Conservation (phyloP, 495 filamentous ascomycete genomes). For the Schizothecium vesticola region DNA sequence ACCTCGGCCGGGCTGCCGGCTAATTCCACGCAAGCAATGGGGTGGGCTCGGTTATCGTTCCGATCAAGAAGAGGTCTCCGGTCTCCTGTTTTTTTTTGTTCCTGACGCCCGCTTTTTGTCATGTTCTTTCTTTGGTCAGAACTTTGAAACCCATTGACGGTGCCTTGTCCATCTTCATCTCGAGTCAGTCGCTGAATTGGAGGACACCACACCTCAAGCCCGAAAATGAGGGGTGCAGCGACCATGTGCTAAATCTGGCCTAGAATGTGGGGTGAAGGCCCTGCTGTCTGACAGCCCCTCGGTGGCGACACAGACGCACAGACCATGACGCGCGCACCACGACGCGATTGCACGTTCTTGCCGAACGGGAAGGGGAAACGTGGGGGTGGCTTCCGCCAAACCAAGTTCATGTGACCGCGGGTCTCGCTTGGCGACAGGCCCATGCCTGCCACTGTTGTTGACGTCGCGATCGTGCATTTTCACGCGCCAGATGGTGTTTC, state of each 20-base stretch:
- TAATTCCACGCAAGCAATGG: not conserved
- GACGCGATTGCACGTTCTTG: slow-evolving; percentile 1
- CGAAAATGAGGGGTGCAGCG: not conserved
- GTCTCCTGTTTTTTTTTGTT: not conserved
- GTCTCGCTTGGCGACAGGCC: not conserved
- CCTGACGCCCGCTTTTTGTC: not conserved
- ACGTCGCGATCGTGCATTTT: slow-evolving; percentile 1
- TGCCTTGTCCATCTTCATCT: not conserved
- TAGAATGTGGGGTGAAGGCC: not conserved
- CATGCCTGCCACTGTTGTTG: slow-evolving; percentile 5
- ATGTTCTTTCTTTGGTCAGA: not conserved
- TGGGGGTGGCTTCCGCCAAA: slow-evolving; percentile 5
- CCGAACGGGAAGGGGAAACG: not conserved
- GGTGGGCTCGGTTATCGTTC: not conserved
- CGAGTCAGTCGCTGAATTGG: not conserved
- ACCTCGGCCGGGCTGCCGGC: not conserved
- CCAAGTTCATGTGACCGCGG: not conserved
- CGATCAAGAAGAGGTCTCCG: not conserved
- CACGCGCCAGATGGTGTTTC: slow-evolving; percentile 2
- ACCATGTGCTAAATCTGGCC: not conserved
- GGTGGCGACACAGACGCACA: not conserved
- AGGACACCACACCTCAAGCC: not conserved
- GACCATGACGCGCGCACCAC: not conserved
- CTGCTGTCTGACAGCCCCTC: not conserved
- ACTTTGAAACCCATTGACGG: not conserved